phyloP scores from a whole-genome alignment of 805 yeast genomes.

The Zygosaccharomyces pseudorouxii region DNA sequence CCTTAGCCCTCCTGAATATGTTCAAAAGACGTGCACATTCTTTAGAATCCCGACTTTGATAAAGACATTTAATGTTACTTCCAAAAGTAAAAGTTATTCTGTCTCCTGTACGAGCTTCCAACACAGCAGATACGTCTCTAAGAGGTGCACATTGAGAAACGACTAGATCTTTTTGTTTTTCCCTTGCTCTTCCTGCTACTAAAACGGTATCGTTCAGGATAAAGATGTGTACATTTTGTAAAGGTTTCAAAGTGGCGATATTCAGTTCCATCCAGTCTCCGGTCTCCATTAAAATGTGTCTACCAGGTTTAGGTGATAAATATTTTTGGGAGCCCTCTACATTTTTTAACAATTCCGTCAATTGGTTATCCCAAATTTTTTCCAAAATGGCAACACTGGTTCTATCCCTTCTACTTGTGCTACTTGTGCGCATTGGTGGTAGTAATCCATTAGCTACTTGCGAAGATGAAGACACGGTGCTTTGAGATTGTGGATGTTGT shows the following conservation, averaged over 20 bases:
- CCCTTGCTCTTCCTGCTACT: constrained; percentile 55
- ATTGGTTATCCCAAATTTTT: constrained; percentile 74
- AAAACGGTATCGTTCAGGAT: constrained; percentile 72
- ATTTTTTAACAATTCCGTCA: constrained; percentile 65
- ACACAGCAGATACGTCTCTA: constrained; percentile 49
- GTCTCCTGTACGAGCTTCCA: constrained; percentile 18
- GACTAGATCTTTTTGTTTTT: constrained; percentile 43
- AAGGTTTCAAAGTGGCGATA: constrained; percentile 76
- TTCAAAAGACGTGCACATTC: constrained; percentile 42
- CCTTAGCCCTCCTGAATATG: constrained; percentile 57
- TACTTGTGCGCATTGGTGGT: constrained; percentile 22
- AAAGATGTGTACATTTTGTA: constrained; percentile 70
- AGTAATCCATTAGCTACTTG: constrained; percentile 15
- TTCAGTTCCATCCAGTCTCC: constrained; percentile 85
- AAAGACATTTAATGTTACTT: constrained; percentile 17
- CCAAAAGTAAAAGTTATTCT: constrained; percentile 21
- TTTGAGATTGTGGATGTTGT: constrained; percentile 8
- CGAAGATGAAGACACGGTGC: constrained; percentile 7
- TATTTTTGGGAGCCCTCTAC: constrained; percentile 90
- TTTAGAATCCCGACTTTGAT: constrained; percentile 23
- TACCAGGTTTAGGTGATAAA: constrained; percentile 67
- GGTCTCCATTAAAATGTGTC: constrained; percentile 75
- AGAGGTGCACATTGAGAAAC: constrained; percentile 81
- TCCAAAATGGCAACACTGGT: constrained; percentile 69
- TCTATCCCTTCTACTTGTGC: constrained; percentile 44